Conservation (phyloP, 2,329 filamentous ascomycete species). For the Fusarium sp. region DNA sequence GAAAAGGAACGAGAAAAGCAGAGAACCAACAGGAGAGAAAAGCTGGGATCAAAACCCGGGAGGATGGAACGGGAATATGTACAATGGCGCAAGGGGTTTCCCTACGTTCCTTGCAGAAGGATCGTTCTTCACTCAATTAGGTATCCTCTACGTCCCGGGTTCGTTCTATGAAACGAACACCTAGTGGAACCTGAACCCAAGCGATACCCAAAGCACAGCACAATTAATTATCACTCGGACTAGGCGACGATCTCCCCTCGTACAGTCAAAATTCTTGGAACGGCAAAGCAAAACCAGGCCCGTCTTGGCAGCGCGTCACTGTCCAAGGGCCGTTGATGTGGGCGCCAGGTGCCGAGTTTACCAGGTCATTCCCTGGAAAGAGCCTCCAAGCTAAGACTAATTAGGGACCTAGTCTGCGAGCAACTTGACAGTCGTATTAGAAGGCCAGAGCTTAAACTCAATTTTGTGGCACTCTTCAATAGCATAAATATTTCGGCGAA, state of each 20-base stretch:
- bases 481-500: not conserved
- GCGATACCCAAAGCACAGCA: not conserved
- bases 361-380: not conserved
- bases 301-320: not conserved
- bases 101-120: not conserved
- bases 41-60: conserved; percentile 3
- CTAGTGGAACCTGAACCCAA: not conserved
- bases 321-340: not conserved
- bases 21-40: not conserved
- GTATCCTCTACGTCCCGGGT: not conserved
- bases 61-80: conserved; percentile 15
- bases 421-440: not conserved
- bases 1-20: not conserved
- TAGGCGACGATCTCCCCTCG: not conserved
- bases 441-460: not conserved
- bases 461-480: not conserved
- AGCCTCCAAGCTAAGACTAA: not conserved
- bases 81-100: conserved; percentile 1
- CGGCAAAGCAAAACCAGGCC: not conserved
- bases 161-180: not conserved
- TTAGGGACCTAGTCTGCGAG: not conserved
- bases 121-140: not conserved
- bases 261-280: not conserved
- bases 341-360: not conserved
- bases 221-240: not conserved